Conservation (phyloP, 1,284 basidiomycete species). For the Trametes hirsuta region DNA sequence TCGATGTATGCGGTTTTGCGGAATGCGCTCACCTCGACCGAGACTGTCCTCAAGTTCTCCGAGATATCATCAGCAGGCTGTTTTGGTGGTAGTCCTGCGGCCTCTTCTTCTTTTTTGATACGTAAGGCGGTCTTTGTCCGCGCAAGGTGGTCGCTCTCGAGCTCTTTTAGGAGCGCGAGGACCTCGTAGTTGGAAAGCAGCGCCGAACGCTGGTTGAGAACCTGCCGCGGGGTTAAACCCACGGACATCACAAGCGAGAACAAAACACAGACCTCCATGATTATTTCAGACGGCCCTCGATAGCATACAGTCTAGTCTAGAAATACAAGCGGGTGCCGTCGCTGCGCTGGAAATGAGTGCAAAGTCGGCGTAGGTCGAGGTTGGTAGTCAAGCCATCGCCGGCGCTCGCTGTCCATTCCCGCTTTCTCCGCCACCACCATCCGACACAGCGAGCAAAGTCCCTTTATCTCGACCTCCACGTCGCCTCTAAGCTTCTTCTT, state of each 20-base stretch:
- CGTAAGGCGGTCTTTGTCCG: slow-evolving; percentile 64
- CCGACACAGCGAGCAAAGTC: slow-evolving; percentile 24
- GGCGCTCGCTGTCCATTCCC: slow-evolving; percentile 23
- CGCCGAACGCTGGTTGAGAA: slow-evolving; percentile 77
- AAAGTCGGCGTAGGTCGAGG: slow-evolving; percentile 14
- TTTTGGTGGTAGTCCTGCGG: slow-evolving; percentile 36
- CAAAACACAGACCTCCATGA: slow-evolving; percentile 38
- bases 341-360: background rate
- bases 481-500: slow-evolving; percentile 9
- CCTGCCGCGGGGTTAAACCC: slow-evolving; percentile 44
- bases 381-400: slow-evolving; percentile 23
- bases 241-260: background rate
- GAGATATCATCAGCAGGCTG: slow-evolving; percentile 53
- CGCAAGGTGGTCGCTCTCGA: slow-evolving; percentile 73
- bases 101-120: slow-evolving; percentile 74
- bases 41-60: slow-evolving; percentile 86
- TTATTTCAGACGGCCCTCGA: background rate
- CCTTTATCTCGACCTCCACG: slow-evolving; percentile 23
- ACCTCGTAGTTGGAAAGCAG: slow-evolving; percentile 90
- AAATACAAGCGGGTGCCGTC: slow-evolving; percentile 10
- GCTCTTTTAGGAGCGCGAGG: slow-evolving; percentile 74
- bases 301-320: slow-evolving; percentile 18
- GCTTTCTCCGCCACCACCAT: slow-evolving; percentile 30
- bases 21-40: slow-evolving; percentile 73
- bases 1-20: background rate